These are phyloP conservation scores for Scutellaria baicalensis DNA, from an alignment of 257 asterid species.

Conservation along the genomic window DNA sequence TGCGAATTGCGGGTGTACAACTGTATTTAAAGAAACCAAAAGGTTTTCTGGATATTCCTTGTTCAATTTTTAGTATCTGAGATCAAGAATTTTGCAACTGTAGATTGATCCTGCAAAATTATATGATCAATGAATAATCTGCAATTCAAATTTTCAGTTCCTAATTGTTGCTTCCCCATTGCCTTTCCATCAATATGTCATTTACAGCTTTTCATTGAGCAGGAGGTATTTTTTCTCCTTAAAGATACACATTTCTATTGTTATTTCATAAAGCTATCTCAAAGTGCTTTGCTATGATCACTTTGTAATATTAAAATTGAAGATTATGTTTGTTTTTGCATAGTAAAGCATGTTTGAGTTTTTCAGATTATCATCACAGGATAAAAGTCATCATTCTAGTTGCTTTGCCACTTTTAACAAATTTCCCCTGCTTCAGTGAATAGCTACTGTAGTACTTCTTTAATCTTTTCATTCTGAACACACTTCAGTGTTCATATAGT, in stretches of 20 bases:
- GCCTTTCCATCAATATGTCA: neutral
- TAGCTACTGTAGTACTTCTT: neutral
- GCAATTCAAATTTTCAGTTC: neutral
- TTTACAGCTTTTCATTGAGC: neutral
- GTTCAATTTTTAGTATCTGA: neutral
- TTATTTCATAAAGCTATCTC: too few species aligned
- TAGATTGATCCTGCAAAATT: conserved; percentile 19
- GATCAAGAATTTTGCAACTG: conserved; percentile 23
- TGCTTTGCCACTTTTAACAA: conserved; percentile 5
- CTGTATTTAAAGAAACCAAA: conserved; percentile 26
- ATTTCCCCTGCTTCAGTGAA: conserved; percentile 5
- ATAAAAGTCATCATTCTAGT: neutral
- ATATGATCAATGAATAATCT: conserved; percentile 19
- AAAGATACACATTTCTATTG: too few species aligned
- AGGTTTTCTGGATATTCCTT: conserved; percentile 12
- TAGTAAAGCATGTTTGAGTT: neutral
- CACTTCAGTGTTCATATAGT: neutral
- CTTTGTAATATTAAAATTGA: neutral
- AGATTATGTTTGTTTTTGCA: neutral
- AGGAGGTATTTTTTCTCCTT: too few species aligned
- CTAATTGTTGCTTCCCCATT: neutral
- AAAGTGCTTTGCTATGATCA: neutral
- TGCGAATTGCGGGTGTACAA: conserved; percentile 51
- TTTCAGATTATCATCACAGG: neutral
- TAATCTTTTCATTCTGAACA: neutral